Evolutionary conservation across 352 stramenopile genomes (phyloP).

Genomic region (Pythium sukuiense): DNA sequence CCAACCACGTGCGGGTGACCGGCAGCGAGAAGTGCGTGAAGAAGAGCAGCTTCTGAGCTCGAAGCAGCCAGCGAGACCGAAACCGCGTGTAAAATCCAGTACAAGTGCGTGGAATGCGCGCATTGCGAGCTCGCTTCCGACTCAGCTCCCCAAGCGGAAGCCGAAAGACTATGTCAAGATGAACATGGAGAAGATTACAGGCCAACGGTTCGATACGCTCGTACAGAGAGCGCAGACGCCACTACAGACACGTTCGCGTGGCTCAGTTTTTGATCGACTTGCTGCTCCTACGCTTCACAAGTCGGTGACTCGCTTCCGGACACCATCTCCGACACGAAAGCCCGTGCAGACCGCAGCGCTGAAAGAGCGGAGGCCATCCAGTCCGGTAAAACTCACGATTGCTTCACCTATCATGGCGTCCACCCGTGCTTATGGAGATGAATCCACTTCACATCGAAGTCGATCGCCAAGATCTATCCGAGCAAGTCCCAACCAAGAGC

Average conservation of each 20-base stretch:
- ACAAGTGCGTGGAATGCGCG: slow-evolving; percentile 14
- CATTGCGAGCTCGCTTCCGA: slow-evolving; percentile 21
- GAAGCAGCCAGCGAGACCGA: neutral
- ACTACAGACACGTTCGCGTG: neutral
- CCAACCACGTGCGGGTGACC: slow-evolving; percentile 42
- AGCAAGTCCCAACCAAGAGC: slow-evolving; percentile 5
- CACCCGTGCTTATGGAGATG: neutral
- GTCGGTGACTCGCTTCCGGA: slow-evolving; percentile 18
- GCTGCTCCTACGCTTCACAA: slow-evolving; percentile 22
- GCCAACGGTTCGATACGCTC: slow-evolving; percentile 25
- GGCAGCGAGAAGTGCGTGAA: slow-evolving; percentile 26
- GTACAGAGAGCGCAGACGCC: neutral
- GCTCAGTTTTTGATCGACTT: slow-evolving; percentile 50
- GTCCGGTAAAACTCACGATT: slow-evolving; percentile 5
- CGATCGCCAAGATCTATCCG: neutral
- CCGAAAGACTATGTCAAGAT: slow-evolving; percentile 55
- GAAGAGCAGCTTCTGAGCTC: slow-evolving; percentile 17
- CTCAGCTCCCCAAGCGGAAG: slow-evolving; percentile 20
- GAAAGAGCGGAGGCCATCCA: neutral
- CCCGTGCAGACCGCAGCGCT: neutral
- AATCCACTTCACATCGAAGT: neutral
- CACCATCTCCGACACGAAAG: slow-evolving; percentile 13
- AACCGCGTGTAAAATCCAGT: neutral
- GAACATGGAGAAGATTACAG: slow-evolving; percentile 57
- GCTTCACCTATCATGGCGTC: slow-evolving; percentile 3